phyloP scores from a whole-genome alignment of 352 stramenopile species.

The Blastocystis hominis region DNA sequence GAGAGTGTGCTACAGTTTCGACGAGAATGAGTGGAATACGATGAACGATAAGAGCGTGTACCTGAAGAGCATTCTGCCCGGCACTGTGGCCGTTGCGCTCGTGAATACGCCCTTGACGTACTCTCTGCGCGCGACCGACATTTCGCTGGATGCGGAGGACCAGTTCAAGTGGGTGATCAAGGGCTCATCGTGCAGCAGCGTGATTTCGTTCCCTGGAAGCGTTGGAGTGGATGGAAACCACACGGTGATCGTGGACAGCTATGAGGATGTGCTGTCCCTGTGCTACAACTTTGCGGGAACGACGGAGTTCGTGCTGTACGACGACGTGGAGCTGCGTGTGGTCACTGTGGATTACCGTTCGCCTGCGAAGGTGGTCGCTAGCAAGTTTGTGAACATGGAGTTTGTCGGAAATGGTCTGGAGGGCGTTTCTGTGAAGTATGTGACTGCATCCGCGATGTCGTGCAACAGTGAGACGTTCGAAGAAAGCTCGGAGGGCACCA shows the following conservation, averaged over 20 bases:
- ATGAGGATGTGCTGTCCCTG: background rate
- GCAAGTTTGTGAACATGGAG: background rate
- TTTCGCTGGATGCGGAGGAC: background rate
- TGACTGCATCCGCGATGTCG: background rate
- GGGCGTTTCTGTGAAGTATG: background rate
- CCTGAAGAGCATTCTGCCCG: slow-evolving; percentile 18
- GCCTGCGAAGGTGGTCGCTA: background rate
- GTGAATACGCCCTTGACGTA: background rate
- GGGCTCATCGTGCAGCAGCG: background rate
- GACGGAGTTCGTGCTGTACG: background rate
- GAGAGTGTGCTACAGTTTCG: slow-evolving; percentile 26
- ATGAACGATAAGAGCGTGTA: background rate
- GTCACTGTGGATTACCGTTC: background rate
- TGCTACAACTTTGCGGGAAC: slow-evolving; percentile 35
- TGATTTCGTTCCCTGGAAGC: background rate
- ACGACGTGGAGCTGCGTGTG: slow-evolving; percentile 8
- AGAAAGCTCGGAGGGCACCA: background rate
- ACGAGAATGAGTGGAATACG: background rate
- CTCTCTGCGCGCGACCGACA: background rate
- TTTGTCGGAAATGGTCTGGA: slow-evolving; percentile 15
- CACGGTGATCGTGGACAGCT: background rate
- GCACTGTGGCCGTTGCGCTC: background rate
- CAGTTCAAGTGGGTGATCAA: slow-evolving; percentile 31
- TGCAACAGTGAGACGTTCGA: background rate
- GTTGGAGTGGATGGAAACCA: background rate